A percentile compares a stretch with the other conserved stretches of the same genome.
These are phyloP conservation scores for Fusarium anthophilum DNA, from an alignment of 2,329 filamentous ascomycete genomes.

Conservation along the genomic window DNA sequence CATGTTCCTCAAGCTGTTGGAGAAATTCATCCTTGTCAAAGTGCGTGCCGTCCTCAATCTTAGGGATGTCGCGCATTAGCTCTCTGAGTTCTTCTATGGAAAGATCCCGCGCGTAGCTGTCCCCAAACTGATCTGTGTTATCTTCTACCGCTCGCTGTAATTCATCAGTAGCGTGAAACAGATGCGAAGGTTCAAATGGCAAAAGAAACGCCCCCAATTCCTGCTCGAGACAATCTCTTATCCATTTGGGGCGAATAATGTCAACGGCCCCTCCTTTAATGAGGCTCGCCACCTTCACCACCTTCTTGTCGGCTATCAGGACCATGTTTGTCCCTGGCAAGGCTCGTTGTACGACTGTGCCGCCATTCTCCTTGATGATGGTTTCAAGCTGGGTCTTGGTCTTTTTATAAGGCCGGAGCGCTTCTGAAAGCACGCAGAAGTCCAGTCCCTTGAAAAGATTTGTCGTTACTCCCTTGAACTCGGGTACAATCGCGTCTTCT, in stretches of 20 bases:
- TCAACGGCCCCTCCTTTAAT: constrained; percentile 76
- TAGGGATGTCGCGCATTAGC: constrained; percentile 61
- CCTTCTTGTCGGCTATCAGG: constrained; percentile 80
- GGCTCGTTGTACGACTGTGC: constrained; percentile 79
- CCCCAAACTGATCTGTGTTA: constrained; percentile 80
- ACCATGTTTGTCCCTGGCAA: constrained; percentile 70
- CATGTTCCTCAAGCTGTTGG: constrained; percentile 64
- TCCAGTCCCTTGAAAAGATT: constrained; percentile 78
- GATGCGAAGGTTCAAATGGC: constrained; percentile 68
- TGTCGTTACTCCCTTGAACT: constrained; percentile 66
- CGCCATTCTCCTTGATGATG: constrained; percentile 85
- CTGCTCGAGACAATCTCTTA: constrained; percentile 80
- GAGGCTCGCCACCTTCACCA: constrained; percentile 84
- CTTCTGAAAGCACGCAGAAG: constrained; percentile 87
- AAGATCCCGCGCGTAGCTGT: constrained; percentile 82
- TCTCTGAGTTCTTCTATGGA: constrained; percentile 68
- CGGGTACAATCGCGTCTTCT: constrained; percentile 57
- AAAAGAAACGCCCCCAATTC: constrained; percentile 69
- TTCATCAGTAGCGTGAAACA: constrained; percentile 74
- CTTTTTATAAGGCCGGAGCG: constrained; percentile 73
- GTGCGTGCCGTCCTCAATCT: constrained; percentile 51
- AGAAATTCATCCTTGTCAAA: constrained; percentile 61
- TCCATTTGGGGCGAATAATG: constrained; percentile 83
- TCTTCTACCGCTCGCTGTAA: constrained; percentile 63
- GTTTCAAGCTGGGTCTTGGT: constrained; percentile 82